These are phyloP conservation scores for Strobilomyces confusus DNA, from an alignment of 768 basidiomycete species.

Conservation along the genomic window DNA sequence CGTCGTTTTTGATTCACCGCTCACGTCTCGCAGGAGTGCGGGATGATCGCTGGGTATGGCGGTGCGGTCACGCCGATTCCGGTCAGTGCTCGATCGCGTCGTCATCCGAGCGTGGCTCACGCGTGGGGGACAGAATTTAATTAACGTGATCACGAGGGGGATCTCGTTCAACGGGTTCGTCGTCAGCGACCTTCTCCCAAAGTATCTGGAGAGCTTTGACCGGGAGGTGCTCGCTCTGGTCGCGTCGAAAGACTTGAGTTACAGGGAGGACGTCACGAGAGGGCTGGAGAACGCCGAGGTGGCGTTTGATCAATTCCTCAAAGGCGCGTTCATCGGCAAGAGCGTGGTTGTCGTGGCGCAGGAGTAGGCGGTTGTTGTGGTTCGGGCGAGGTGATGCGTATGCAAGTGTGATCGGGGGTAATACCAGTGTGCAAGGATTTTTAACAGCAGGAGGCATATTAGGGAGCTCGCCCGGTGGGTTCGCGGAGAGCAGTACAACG, in stretches of 20 bases:
- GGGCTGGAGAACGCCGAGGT: conserved; percentile 34
- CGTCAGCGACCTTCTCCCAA: conserved; percentile 23
- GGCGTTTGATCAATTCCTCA: conserved; percentile 6
- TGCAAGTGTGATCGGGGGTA: too few relatives aligned
- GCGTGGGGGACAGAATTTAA: conserved; percentile 29
- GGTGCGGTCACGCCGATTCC: background rate
- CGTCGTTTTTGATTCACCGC: too few relatives aligned
- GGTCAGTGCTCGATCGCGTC: background rate
- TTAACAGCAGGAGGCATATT: too few relatives aligned
- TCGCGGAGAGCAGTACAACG: too few relatives aligned
- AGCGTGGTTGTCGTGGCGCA: background rate
- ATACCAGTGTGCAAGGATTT: too few relatives aligned
- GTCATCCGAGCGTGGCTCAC: background rate
- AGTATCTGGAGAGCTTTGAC: conserved; percentile 42
- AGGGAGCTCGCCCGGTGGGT: too few relatives aligned
- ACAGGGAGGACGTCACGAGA: conserved; percentile 41
- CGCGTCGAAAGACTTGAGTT: conserved; percentile 44
- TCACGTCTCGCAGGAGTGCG: conserved; percentile 30
- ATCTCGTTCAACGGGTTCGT: conserved; percentile 47
- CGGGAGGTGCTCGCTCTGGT: conserved; percentile 37
- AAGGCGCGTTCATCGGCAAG: conserved; percentile 6
- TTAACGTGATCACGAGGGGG: conserved; percentile 37
- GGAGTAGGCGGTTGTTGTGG: background rate
- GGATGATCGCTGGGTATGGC: conserved; percentile 8
- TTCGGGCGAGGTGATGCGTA: too few relatives aligned